Base-by-base conservation (phyloP, 129 eudicot genomes). In the Flaveria linearis region DNA sequence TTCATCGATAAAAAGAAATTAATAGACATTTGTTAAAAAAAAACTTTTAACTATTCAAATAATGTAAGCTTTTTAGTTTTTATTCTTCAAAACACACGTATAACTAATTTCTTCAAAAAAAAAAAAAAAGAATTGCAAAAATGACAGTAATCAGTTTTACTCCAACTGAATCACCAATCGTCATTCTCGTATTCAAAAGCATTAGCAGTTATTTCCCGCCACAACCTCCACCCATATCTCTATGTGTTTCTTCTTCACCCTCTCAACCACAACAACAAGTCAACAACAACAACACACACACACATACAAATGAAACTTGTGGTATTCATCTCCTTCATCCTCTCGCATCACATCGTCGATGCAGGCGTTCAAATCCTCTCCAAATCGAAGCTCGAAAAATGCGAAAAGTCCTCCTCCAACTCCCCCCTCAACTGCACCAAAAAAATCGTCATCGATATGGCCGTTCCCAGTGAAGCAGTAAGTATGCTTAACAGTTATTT, bases 381-480 rank as follows among this genome's bases (percentile, higher is more conserved):
- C 68, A 92, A 92, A 85, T 89, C 96, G 8, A 89, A 85, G 79
- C 88, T 92, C 67, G 81, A 86, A 57, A 89, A 85, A 51, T 92
- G 98, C 86, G 90, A 86, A 70, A 92, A 85, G 55, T 53, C 86
- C 25, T 39, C 25, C 5, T 28, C 42, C 8, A 65, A 62, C 39
- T 76, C 47, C 36, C 73, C 78, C 45, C 93, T 92, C 82, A 88
- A 89, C 63, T 92, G 98, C 87, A 78, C 91, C 45, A 39, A 74
- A 17, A 92, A 92, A 68, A 84, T 92, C 77, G 80, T 89, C 68
- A 67, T 92, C 64, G 69, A 92, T 80, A 26, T 92, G 82, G 93
- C 98, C 2, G 93, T 92, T 50, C 98, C 98, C 39, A 89, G 91
- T 36, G 90, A 85, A 83, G 50, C 98, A 2, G 96, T 89, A 87